phyloP scores from a whole-genome alignment of 2,329 filamentous ascomycete genomes.

The Penicillium sp. region DNA sequence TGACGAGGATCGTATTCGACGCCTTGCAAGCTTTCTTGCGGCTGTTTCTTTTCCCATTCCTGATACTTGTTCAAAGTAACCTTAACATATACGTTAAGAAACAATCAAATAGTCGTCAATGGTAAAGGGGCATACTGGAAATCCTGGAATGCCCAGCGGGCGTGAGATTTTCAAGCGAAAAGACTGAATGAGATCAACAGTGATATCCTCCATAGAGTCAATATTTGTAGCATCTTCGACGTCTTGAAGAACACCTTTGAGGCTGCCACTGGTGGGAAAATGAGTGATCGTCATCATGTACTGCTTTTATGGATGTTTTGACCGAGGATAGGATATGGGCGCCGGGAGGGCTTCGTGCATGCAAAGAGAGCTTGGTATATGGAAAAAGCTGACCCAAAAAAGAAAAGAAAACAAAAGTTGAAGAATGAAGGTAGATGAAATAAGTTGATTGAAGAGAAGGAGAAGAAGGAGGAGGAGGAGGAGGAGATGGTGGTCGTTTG shows the following conservation, averaged over 20 bases:
- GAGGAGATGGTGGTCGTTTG: background rate
- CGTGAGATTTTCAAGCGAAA: background rate
- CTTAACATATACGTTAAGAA: background rate
- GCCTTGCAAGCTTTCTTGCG: background rate
- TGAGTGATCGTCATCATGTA: no score
- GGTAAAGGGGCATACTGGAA: background rate
- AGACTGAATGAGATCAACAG: background rate
- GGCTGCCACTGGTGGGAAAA: background rate
- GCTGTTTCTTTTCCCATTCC: constrained; percentile 1
- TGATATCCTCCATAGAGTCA: background rate
- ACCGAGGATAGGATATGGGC: background rate
- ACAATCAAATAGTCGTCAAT: background rate
- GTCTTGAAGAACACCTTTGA: background rate
- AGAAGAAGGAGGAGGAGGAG: background rate
- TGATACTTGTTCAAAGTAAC: background rate
- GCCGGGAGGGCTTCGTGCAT: background rate
- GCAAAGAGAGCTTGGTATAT: background rate
- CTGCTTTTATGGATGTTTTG: background rate
- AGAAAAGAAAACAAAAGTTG: no score
- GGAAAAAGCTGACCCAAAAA: background rate
- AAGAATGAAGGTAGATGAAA: no score
- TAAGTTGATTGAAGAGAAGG: background rate
- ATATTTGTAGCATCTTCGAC: background rate
- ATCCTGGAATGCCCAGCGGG: background rate
- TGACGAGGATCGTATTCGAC: background rate